These are phyloP conservation scores for Fomitopsis serialis DNA, from an alignment of 768 basidiomycete genomes.

Conservation along the genomic window DNA sequence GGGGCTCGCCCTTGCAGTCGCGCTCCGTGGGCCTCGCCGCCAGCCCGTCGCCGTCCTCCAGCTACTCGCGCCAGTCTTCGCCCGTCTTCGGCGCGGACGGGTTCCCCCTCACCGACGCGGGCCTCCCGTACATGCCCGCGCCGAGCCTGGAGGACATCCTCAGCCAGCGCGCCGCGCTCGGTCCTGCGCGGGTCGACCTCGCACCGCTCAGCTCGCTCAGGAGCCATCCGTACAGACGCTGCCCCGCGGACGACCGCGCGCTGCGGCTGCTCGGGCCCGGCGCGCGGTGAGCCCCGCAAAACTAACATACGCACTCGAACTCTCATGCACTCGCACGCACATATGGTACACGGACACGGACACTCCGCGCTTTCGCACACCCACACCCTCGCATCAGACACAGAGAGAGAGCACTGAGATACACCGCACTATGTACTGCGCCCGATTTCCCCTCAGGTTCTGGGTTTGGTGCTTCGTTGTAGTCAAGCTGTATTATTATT, in stretches of 20 bases:
- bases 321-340: not conserved
- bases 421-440: too few relatives aligned
- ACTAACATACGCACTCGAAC: not conserved
- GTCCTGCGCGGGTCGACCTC: constrained; percentile 33
- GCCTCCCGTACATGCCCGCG: constrained; percentile 16
- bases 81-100: constrained; percentile 9
- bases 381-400: too few relatives aligned
- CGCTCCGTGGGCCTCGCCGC: not conserved
- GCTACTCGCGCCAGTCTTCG: constrained; percentile 12
- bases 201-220: constrained; percentile 56
- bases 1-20: constrained; percentile 4
- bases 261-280: constrained; percentile 40
- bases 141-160: constrained; percentile 2
- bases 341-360: too few relatives aligned
- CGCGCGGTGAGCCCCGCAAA: constrained; percentile 8
- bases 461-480: too few relatives aligned
- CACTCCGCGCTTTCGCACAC: too few relatives aligned
- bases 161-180: constrained; percentile 1
- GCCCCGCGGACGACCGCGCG: constrained; percentile 57
- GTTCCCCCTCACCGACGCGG: constrained; percentile 13
- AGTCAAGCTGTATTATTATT: too few relatives aligned
- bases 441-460: too few relatives aligned
- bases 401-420: too few relatives aligned
- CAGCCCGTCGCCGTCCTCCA: constrained; percentile 7
- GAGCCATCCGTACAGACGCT: constrained; percentile 51